Conservation (phyloP, 352 stramenopile genomes). For the Phytophthora europaea region DNA sequence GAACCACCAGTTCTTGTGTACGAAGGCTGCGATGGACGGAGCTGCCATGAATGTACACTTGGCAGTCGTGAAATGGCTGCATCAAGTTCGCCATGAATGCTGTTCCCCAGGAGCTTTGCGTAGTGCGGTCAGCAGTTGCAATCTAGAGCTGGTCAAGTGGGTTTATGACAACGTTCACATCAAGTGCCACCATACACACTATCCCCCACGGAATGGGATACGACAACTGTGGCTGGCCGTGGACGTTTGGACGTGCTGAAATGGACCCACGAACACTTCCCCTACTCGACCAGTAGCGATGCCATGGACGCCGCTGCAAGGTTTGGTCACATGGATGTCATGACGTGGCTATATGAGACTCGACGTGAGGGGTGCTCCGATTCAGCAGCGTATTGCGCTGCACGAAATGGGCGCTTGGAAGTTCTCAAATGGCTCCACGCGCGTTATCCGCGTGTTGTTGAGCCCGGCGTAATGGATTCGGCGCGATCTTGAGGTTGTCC, state of each 20-base stretch:
- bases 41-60: too few relatives aligned
- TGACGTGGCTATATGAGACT: constrained; percentile 1
- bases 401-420: not conserved
- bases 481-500: not conserved
- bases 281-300: not conserved
- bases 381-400: not conserved
- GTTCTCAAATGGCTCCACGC: not conserved
- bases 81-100: too few relatives aligned
- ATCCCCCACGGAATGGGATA: too few relatives aligned
- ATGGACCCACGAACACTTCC: not conserved
- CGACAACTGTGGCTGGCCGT: too few relatives aligned
- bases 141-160: too few relatives aligned
- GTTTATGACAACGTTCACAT: too few relatives aligned
- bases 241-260: not conserved
- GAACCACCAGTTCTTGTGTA: too few relatives aligned
- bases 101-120: too few relatives aligned
- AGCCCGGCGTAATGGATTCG: not conserved
- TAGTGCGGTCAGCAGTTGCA: too few relatives aligned
- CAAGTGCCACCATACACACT: too few relatives aligned
- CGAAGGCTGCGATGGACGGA: too few relatives aligned
- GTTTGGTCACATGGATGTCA: not conserved
- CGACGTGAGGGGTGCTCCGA: not conserved
- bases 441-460: not conserved
- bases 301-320: not conserved
- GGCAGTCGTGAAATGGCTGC: too few relatives aligned